Conservation (phyloP, 2,329 filamentous ascomycete genomes). For the Paramyrothecium sp. region DNA sequence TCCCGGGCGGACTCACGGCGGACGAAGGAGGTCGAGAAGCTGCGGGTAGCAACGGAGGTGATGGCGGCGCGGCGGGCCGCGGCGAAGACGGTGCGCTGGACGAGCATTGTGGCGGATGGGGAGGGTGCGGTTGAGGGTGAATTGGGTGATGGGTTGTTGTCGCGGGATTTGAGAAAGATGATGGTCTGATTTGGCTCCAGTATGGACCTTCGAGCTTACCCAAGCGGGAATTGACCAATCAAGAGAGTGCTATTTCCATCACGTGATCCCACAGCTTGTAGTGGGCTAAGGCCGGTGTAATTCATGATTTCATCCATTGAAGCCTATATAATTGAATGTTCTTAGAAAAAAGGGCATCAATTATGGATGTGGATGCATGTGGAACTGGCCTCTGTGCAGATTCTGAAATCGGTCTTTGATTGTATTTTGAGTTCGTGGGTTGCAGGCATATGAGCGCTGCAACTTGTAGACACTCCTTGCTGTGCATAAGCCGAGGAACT, state of each 20-base stretch:
- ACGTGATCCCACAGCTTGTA: conserved; percentile 25
- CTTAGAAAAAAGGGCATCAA: no score
- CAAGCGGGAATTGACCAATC: conserved; percentile 37
- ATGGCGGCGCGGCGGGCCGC: conserved; percentile 59
- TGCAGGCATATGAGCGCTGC: no score
- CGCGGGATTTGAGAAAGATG: conserved; percentile 44
- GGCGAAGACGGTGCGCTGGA: conserved; percentile 61
- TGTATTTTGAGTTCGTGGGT: no score
- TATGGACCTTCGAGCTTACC: conserved; percentile 24
- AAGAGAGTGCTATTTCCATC: conserved; percentile 15
- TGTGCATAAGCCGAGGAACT: no score
- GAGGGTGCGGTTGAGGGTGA: conserved; percentile 17
- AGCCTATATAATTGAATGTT: background rate
- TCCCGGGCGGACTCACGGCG: conserved; percentile 50
- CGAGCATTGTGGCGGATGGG: conserved; percentile 50
- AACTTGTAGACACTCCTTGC: no score
- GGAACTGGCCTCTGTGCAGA: no score
- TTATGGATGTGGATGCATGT: no score
- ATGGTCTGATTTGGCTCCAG: conserved; percentile 44
- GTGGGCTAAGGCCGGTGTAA: conserved; percentile 8
- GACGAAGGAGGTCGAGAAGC: conserved; percentile 58
- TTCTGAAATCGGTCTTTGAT: no score
- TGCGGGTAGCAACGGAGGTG: conserved; percentile 53
- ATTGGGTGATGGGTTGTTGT: conserved; percentile 26
- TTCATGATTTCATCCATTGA: background rate